Base-by-base conservation (phyloP, 2,329 filamentous ascomycete genomes). In the Akanthomyces muscarius region DNA sequence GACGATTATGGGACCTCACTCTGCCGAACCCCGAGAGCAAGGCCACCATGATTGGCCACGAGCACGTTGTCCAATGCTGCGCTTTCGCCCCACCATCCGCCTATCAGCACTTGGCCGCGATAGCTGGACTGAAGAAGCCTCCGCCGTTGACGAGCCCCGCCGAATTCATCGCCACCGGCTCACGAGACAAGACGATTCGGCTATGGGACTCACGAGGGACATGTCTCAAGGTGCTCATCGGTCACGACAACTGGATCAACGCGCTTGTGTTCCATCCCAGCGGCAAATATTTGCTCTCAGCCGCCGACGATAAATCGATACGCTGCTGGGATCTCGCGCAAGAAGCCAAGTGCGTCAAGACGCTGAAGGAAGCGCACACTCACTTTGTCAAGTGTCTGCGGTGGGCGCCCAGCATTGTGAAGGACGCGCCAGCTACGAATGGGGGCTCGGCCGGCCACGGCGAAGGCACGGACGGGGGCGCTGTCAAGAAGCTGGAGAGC, bases 211-310 rank as follows among this genome's bases (percentile, higher is more conserved):
- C 88, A 13, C 85, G 92, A 61, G 94, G 94, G 38, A 92, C 89
- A 13, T 86, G 91, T 66, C 87, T 97, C 72, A 94, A 92, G 74
- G 95, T 90, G 0, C 80, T 98, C 1, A 78, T 87, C 1, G 94
- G 94, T 1, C 94, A 97, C 73, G 93, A 97, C 74, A 97, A 97
- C 73, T 98, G 94, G 94, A 86, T 98, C 10, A 87, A 92, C 38
- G 89, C 85, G 0, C 76, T 97, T 6, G 87, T 92, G 11, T 98
- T 97, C 74, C 94, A 97, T 70, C 94, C 94, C 0, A 90, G 91
- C 10, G 94, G 94, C 50, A 96, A 94, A 75, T 97, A 95, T 71
- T 82, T 98, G 1, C 78, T 98, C 6, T 93, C 89, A 7, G 91
- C 90, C 23, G 85, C 89, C 18, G 94, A 98, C 73, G 94, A 98